phyloP scores from a whole-genome alignment of 768 basidiomycete species.

The Xerocomellus intermedius region DNA sequence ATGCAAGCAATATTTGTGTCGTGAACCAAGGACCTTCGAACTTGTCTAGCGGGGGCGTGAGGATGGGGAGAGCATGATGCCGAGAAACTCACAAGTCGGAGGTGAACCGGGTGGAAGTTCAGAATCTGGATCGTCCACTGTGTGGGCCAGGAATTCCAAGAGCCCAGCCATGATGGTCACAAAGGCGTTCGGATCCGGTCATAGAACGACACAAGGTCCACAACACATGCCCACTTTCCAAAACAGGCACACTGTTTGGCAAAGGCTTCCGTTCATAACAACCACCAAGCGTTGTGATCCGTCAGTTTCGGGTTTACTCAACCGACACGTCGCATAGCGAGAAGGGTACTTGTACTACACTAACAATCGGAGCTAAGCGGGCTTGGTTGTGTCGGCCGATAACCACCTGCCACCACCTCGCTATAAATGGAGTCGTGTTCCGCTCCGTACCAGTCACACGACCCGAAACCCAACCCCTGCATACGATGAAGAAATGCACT shows the following conservation, averaged over 20 bases:
- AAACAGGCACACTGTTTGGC: conserved; percentile 24
- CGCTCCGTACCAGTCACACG: neutral
- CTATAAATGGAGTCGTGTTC: neutral
- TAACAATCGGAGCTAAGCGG: no score
- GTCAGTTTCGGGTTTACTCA: no score
- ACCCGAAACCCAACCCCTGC: neutral
- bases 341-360: no score
- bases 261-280: conserved; percentile 18
- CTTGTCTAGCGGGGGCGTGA: conserved; percentile 46
- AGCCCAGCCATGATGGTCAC: conserved; percentile 15
- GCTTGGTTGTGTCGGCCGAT: no score
- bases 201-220: neutral
- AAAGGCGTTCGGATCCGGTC: neutral
- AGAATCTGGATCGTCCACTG: conserved; percentile 35
- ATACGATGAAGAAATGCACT: conserved; percentile 53
- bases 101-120: conserved; percentile 61
- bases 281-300: neutral
- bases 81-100: conserved; percentile 51
- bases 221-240: conserved; percentile 12
- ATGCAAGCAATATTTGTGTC: conserved; percentile 81
- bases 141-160: conserved; percentile 17
- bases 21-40: conserved; percentile 96
- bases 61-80: neutral
- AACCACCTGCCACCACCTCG: no score
- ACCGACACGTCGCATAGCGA: no score